Evolutionary conservation across 805 yeast species (phyloP).

Genomic region (Pichia rugopelliculosa): DNA sequence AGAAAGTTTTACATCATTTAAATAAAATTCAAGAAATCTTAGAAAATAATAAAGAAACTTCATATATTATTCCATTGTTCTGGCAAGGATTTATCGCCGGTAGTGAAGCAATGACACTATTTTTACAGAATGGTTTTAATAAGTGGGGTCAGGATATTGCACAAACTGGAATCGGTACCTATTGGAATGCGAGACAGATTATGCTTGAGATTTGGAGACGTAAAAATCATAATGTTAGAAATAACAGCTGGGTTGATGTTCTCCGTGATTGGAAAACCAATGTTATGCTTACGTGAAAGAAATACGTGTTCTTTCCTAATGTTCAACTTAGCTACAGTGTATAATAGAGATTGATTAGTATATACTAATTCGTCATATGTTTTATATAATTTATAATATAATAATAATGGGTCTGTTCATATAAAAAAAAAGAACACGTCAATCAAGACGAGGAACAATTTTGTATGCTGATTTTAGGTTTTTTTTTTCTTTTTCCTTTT

Average conservation of each 20-base stretch:
- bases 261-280: constrained; percentile 81
- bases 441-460: background rate
- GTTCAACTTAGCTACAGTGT: too few relatives aligned
- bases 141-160: constrained; percentile 66
- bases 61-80: constrained; percentile 62
- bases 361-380: too few relatives aligned
- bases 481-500: background rate
- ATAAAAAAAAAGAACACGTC: background rate
- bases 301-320: background rate
- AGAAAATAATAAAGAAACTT: constrained; percentile 39
- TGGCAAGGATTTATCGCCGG: constrained; percentile 92
- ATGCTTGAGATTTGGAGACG: constrained; percentile 84
- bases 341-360: too few relatives aligned
- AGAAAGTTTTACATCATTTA: constrained; percentile 53
- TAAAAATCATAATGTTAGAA: constrained; percentile 47
- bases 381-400: too few relatives aligned
- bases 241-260: constrained; percentile 73
- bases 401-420: too few relatives aligned
- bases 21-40: constrained; percentile 54
- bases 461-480: too few relatives aligned
- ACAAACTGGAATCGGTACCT: constrained; percentile 60
- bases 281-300: constrained; percentile 53
- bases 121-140: constrained; percentile 58
- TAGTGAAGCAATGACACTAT: constrained; percentile 57
- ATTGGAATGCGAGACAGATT: constrained; percentile 80